These are phyloP conservation scores for Pelagophyceae sp. DNA, from an alignment of 352 stramenopile genomes.

Conservation along the genomic window DNA sequence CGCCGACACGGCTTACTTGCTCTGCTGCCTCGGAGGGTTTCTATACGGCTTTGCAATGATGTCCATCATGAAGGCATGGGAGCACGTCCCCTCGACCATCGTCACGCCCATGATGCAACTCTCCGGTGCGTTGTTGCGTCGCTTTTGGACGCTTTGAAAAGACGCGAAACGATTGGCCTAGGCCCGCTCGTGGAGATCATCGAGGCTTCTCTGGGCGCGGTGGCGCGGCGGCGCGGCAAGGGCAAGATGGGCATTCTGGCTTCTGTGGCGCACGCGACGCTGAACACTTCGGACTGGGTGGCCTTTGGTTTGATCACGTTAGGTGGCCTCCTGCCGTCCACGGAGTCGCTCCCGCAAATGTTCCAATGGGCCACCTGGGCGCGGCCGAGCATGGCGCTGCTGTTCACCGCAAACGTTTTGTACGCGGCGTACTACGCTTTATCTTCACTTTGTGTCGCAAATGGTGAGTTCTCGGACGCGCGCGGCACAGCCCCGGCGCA, in stretches of 20 bases:
- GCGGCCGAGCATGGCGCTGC: not conserved
- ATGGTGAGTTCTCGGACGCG: not conserved
- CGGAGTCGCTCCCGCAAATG: not conserved
- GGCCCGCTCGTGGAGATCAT: not conserved
- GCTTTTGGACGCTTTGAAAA: too few species aligned
- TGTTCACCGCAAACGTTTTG: not conserved
- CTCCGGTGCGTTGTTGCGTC: too few species aligned
- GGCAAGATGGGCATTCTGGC: not conserved
- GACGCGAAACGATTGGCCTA: too few species aligned
- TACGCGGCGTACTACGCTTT: not conserved
- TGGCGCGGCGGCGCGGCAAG: not conserved
- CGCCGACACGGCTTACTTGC: not conserved
- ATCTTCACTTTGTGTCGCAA: not conserved
- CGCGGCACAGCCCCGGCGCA: too few species aligned
- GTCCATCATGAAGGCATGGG: conserved; percentile 1
- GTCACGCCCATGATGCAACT: not conserved
- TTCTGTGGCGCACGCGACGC: not conserved
- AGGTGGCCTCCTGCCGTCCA: not conserved
- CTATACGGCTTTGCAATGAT: not conserved
- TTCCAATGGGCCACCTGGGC: not conserved
- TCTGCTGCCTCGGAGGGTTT: not conserved
- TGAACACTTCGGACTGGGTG: not conserved
- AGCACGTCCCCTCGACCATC: conserved; percentile 3
- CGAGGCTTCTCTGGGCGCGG: not conserved
- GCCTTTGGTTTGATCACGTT: conserved; percentile 1